A percentile compares a stretch with the other conserved stretches of the same genome.
phyloP scores from a whole-genome alignment of 345 rosid species.

The Sisymbrium irio region DNA sequence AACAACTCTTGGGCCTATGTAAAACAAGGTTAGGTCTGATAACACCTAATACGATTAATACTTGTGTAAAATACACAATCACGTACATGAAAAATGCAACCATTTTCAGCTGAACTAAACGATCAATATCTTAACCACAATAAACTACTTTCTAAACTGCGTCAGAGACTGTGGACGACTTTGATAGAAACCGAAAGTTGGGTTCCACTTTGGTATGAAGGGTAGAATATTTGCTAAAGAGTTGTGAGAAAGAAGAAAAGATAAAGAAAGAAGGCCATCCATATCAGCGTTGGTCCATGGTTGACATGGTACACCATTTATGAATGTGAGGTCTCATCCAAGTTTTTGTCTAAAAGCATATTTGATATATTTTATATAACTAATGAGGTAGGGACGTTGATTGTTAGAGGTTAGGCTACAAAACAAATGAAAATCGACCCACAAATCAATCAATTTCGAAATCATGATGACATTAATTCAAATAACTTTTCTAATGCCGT shows the following conservation, averaged over 20 bases:
- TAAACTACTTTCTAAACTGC: neutral
- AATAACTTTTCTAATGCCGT: constrained; percentile 13
- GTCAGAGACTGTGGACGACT: constrained; percentile 11
- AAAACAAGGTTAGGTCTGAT: neutral
- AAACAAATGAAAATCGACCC: constrained; percentile 33
- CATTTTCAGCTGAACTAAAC: neutral
- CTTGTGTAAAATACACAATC: neutral
- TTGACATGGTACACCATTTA: constrained; percentile 35
- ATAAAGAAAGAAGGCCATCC: constrained; percentile 15
- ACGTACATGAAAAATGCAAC: neutral
- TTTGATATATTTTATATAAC: neutral
- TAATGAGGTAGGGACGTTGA: constrained; percentile 31
- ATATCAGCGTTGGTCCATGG: constrained; percentile 29
- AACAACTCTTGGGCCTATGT: neutral
- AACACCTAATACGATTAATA: neutral
- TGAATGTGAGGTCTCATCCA: constrained; percentile 32
- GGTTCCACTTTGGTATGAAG: constrained; percentile 29
- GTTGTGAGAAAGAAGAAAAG: constrained; percentile 13
- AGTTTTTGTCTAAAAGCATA: constrained; percentile 18
- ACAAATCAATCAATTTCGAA: constrained; percentile 26
- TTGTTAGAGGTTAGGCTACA: constrained; percentile 32
- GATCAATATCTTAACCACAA: constrained; percentile 2
- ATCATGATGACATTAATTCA: constrained; percentile 28
- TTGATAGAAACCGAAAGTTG: constrained; percentile 29
- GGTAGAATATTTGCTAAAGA: constrained; percentile 22